Evolutionary conservation across 306 rosid genomes (phyloP).

Genomic region (Citrullus mucosospermus): DNA sequence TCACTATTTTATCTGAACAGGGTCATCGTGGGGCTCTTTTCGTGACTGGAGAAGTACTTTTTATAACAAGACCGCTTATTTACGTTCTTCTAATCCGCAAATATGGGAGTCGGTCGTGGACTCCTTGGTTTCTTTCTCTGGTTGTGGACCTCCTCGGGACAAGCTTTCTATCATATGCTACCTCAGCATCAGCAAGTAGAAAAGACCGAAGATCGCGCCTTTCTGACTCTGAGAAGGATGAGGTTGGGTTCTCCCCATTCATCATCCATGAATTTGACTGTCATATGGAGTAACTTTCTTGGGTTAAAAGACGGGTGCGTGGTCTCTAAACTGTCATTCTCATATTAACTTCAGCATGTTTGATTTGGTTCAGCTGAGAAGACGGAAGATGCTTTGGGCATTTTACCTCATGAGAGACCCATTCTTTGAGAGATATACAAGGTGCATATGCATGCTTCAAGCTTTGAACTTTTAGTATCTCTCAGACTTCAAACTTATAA

Average conservation of each 20-base stretch:
- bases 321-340: neutral
- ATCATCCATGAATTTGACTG: neutral
- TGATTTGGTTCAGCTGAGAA: slow-evolving; percentile 44
- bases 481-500: neutral
- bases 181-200: slow-evolving; percentile 22
- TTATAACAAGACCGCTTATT: slow-evolving; percentile 67
- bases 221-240: slow-evolving; percentile 61
- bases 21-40: slow-evolving; percentile 62
- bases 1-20: slow-evolving; percentile 42
- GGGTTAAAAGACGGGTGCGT: neutral
- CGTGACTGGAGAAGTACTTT: slow-evolving; percentile 59
- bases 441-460: slow-evolving; percentile 15
- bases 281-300: neutral
- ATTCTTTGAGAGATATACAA: slow-evolving; percentile 71
- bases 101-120: slow-evolving; percentile 70
- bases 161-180: slow-evolving; percentile 47
- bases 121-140: slow-evolving; percentile 82
- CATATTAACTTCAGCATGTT: neutral
- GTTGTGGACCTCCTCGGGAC: slow-evolving; percentile 45
- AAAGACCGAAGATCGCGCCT: slow-evolving; percentile 31
- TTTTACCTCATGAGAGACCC: slow-evolving; percentile 98
- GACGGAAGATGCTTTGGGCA: slow-evolving; percentile 61
- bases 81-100: slow-evolving; percentile 72
- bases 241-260: slow-evolving; percentile 36
- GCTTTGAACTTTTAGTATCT: neutral